Evolutionary conservation across 805 yeast species (phyloP), one percentile per base, ranked within the genome.

Genomic region (Zygosaccharomyces bailii): DNA sequence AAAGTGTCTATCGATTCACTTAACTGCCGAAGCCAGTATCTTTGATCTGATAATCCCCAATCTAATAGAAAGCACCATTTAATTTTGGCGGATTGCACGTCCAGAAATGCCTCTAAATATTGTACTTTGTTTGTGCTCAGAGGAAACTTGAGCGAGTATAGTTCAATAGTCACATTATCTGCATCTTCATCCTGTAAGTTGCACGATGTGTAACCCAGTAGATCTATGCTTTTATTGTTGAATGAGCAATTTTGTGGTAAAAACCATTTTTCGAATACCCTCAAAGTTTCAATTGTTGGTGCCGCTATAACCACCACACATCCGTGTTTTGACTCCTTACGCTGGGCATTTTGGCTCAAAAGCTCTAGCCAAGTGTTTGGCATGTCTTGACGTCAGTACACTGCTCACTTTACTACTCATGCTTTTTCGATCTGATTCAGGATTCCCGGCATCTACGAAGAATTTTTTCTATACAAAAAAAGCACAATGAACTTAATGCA

Each of bases 41-140:
- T 43, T n/a, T 57, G 60, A 31, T 46, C 44, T 3, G 43, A 34
- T 19, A 46, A 41, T 4, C 48, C 24, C 64, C 64, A 59, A 44
- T 59, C 62, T 14, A 59, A 41, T 7, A 59, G 18, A 21, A 56
- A 44, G 13, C 45, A 44, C 49, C 49, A 49, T 20, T 38, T 39
- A 9, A 48, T 35, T 9, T 32, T 33, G 8, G 14, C 21, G 7
- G 36, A 29, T n/a, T 33, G 24, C 16, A 29, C 13, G 10, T 41
- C 30, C 31, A 45, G 34, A 30, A 42, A 33, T 34, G 49, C 39
- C 25, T 37, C 21, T 14, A 45, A 21, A 18, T 25, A 42, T 10
- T 38, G 43, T 7, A 45, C 13, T 9, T 39, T 23, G 7, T 8
- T 11, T 11, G 16, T 23, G 14, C 6, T 25, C 10, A 45, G 6